phyloP scores from a whole-genome alignment of 495 filamentous ascomycete genomes.

The Melanomma pulvis-pyrius region DNA sequence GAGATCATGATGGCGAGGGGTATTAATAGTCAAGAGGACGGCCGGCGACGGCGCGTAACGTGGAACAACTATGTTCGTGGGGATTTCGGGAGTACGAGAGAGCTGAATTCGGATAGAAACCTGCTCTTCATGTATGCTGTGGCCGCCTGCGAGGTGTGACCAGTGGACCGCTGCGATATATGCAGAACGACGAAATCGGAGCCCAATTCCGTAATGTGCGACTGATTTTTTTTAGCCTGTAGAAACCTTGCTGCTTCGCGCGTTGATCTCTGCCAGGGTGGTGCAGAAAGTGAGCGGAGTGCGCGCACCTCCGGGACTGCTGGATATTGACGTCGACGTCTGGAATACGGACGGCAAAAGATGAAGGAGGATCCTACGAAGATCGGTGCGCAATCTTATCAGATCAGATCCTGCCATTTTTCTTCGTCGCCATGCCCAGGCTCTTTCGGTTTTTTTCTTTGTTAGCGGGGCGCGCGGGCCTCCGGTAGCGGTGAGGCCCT shows the following conservation, averaged over 20 bases:
- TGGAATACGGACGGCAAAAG: background rate
- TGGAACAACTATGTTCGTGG: background rate
- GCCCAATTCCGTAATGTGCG: background rate
- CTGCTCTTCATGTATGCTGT: constrained; percentile 8
- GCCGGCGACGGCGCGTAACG: background rate
- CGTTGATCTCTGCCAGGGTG: background rate
- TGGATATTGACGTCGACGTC: constrained; percentile 3
- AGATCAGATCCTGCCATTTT: background rate
- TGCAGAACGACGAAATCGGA: constrained; percentile 21
- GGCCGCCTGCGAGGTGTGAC: background rate
- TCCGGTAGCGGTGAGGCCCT: background rate
- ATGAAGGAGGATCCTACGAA: background rate
- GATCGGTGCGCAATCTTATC: background rate
- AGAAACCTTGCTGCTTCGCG: background rate
- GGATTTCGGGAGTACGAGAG: background rate
- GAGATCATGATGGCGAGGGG: background rate
- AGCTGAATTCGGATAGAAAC: constrained; percentile 3
- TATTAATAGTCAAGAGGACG: background rate
- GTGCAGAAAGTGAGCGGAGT: background rate
- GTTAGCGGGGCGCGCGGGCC: no score
- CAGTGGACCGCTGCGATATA: background rate
- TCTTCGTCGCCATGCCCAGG: background rate
- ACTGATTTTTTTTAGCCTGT: constrained; percentile 10
- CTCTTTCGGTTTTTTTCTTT: background rate
- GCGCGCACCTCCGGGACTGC: background rate